phyloP scores from a whole-genome alignment of 2,329 filamentous ascomycete species.

The Pseudogymnoascus sp. region DNA sequence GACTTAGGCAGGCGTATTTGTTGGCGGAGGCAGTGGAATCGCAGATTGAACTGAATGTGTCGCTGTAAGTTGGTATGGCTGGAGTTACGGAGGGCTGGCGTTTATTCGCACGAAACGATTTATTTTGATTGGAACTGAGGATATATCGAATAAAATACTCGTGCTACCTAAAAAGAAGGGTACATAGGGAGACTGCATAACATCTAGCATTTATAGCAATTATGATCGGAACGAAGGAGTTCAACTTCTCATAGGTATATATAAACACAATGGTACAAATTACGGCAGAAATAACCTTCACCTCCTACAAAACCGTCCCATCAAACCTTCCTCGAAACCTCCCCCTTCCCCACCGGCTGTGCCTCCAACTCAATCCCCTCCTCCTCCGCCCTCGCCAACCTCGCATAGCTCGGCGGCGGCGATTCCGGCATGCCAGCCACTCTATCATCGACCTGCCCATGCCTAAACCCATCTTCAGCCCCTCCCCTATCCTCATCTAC shows the following conservation, averaged over 20 bases:
- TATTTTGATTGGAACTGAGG: neutral
- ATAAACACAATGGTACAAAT: too few relatives aligned
- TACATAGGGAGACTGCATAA: neutral
- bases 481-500: neutral
- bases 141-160: neutral
- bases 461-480: neutral
- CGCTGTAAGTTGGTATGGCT: neutral
- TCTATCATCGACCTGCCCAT: neutral
- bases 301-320: too few relatives aligned
- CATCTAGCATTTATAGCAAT: neutral
- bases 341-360: neutral
- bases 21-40: slow-evolving; percentile 17
- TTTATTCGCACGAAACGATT: neutral
- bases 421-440: neutral
- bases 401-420: neutral
- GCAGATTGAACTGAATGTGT: neutral
- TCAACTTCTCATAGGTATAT: too few relatives aligned
- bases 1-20: slow-evolving; percentile 22
- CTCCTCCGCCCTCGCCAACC: neutral
- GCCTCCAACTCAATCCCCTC: slow-evolving; percentile 1
- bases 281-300: too few relatives aligned
- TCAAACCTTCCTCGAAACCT: neutral
- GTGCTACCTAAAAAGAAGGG: neutral
- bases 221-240: neutral
- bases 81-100: neutral